These are phyloP conservation scores for Penicillium sp. DNA, from an alignment of 2,329 filamentous ascomycete genomes.

Conservation along the genomic window DNA sequence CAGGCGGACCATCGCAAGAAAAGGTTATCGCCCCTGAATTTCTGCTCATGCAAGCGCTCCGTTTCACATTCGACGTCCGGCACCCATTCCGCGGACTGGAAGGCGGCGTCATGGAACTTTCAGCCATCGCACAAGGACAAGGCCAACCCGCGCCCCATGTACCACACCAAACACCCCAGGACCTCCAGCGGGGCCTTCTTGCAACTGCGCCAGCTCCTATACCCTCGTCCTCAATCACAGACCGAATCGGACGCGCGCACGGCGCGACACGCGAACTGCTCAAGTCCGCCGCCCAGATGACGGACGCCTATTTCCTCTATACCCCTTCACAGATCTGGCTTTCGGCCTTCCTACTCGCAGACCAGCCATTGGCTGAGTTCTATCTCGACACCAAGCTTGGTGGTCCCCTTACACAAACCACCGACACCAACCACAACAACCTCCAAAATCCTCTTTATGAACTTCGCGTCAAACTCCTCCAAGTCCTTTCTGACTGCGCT, in stretches of 20 bases:
- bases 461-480: conserved; percentile 37
- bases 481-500: conserved; percentile 38
- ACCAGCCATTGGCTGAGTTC: conserved; percentile 48
- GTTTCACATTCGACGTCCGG: conserved; percentile 88
- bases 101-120: conserved; percentile 77
- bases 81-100: conserved; percentile 87
- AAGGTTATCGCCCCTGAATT: conserved; percentile 89
- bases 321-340: conserved; percentile 93
- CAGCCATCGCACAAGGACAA: conserved; percentile 61
- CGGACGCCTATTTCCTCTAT: conserved; percentile 95
- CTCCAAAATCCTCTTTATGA: conserved; percentile 25
- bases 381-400: conserved; percentile 46
- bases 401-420: conserved; percentile 12
- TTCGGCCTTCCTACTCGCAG: conserved; percentile 70
- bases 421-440: conserved; percentile 3
- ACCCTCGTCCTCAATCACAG: conserved; percentile 30
- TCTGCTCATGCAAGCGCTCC: conserved; percentile 81
- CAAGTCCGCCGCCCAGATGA: conserved; percentile 75
- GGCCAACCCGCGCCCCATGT: conserved; percentile 36
- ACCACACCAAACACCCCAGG: conserved; percentile 28
- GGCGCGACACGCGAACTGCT: conserved; percentile 67
- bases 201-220: conserved; percentile 29
- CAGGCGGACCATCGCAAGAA: conserved; percentile 67
- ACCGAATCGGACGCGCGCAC: conserved; percentile 61
- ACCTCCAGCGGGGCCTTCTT: conserved; percentile 29